Base-by-base conservation (phyloP, 495 filamentous ascomycete species). In the Thozetella sp. region DNA sequence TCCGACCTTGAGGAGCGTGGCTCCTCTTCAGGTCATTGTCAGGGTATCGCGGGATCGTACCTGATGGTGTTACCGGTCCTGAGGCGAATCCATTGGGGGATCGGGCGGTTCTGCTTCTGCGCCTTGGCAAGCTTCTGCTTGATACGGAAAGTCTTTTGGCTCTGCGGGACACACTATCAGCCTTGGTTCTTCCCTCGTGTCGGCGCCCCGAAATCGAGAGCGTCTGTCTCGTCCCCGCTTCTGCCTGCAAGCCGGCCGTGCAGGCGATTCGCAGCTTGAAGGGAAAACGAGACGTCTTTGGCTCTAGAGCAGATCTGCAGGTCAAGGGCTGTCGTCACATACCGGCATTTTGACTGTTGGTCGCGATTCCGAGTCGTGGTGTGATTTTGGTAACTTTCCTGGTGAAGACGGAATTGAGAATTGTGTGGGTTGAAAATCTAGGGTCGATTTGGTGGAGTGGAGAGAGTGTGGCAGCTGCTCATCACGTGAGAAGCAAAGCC, bases 61-160 rank as follows among this genome's bases (percentile, higher is more conserved):
- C 93, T 86, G 81, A 97, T 97, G 83, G 94, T 99, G 86, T 99
- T 99, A 79, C 89, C 90, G 65, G 95, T 99, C 75, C 95, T 89
- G 70, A 99, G 87, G 72, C 95, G 90, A 77, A 99, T 98, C 95
- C 95, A 99, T 87, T 99, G 95, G 63, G 95, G 95, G 79, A 99
- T 97, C 62, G 95, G 95, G 70, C 96, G 86, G 90, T 98, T 99
- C 85, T 97, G 93, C 84, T 96, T 97, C 86, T 97, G 93, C 74
- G 95, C 95, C 86, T 93, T 97, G 74, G 96, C 95, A 84, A 99
- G 95, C 95, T 99, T 99, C 80, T 95, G 90, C 94, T 99, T 99
- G 80, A 92, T 96, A 77, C 91, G 90, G 91, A 97, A 97, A 74
- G 93, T 92, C 88, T 97, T 97, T 85, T 99, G 92, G 87, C 89